Evolutionary conservation across 179 eudicot genomes (phyloP), one percentile per base, ranked within the genome.

Genomic region (Drosera spatulata): DNA sequence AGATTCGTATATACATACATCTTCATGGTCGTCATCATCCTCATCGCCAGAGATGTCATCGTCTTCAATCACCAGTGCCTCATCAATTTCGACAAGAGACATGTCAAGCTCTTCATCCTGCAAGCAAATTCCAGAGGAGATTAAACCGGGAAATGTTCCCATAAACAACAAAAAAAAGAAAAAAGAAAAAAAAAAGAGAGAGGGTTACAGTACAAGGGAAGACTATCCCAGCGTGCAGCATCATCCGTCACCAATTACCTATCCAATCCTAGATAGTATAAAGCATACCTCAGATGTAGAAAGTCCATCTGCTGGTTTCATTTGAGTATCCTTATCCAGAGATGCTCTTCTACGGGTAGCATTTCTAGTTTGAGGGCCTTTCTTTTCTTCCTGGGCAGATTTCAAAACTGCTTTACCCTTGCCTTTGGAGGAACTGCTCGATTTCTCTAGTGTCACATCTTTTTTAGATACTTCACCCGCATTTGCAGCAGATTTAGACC

Each of bases 1-100:
- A 59, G 5, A 22, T 47, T 1, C 11, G 47, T 2, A 50, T 33
- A 53, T 57, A 63, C 90, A 62, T 90, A 94, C 99, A 77, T 90
- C 91, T 65, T 87, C 97, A 14, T 85, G 85, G 66, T 87, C 99
- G 61, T 87, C 99, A 63, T 88, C 99, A 41, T 93, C 99, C 22
- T 89, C 95, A 53, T 94, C 99, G 65, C 90, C 97, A 1, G 99
- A 94, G 52, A 87, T 76, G 64, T 91, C 96, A 54, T 94, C 97
- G 73, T 93, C 97, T 74, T 94, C 99, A 65, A 94, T 89, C 70
- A 90, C 85, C 82, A 94, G 69, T 4, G 86, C 87, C 63, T 94
- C 99, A 63, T 93, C 99, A 54, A 89, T 82, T 72, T 91, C 99
- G 39, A 83, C 87, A 56, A 83, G 97, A 55, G 99, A 81, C 72